Evolutionary conservation across 495 filamentous ascomycete genomes (phyloP).

Genomic region (Cryomyces minteri): DNA sequence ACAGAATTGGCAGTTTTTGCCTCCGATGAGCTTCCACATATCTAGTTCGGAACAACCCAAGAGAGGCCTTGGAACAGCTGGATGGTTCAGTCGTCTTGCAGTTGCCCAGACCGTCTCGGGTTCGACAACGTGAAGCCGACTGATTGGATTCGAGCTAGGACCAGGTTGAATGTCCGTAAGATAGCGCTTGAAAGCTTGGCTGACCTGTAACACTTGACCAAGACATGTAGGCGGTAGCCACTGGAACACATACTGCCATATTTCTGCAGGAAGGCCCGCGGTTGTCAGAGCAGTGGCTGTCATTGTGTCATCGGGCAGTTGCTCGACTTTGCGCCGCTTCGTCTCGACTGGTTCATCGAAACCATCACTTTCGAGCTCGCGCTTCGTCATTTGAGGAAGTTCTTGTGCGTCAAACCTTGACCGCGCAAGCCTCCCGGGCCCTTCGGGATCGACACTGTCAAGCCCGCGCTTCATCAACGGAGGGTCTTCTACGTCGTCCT

Average conservation of each 20-base stretch:
- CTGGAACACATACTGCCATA: slow-evolving; percentile 21
- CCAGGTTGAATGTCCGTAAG: slow-evolving; percentile 20
- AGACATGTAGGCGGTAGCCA: slow-evolving; percentile 13
- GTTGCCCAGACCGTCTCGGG: slow-evolving; percentile 41
- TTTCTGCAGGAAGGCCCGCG: slow-evolving; percentile 10
- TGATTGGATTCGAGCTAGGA: slow-evolving; percentile 11
- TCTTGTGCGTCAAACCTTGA: no score
- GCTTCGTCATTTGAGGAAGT: not conserved
- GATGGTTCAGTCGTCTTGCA: slow-evolving; percentile 34
- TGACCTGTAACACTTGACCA: slow-evolving; percentile 16
- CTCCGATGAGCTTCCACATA: slow-evolving; percentile 43
- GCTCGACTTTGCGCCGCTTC: not conserved
- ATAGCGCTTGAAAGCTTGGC: slow-evolving; percentile 21
- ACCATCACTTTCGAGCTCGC: not conserved
- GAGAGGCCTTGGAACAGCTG: slow-evolving; percentile 38
- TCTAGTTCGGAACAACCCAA: slow-evolving; percentile 32
- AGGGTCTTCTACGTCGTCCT: no score
- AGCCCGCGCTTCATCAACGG: no score
- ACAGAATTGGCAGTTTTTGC: slow-evolving; percentile 36
- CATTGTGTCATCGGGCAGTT: not conserved
- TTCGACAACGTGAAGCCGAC: slow-evolving; percentile 14
- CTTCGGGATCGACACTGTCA: no score
- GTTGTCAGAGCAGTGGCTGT: not conserved
- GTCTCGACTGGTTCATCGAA: not conserved
- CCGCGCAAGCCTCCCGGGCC: no score